Percentiles rank a stretch among this genome's conserved stretches.
Evolutionary conservation across 768 basidiomycete genomes (phyloP).

Genomic region (Tricholoma terreum): DNA sequence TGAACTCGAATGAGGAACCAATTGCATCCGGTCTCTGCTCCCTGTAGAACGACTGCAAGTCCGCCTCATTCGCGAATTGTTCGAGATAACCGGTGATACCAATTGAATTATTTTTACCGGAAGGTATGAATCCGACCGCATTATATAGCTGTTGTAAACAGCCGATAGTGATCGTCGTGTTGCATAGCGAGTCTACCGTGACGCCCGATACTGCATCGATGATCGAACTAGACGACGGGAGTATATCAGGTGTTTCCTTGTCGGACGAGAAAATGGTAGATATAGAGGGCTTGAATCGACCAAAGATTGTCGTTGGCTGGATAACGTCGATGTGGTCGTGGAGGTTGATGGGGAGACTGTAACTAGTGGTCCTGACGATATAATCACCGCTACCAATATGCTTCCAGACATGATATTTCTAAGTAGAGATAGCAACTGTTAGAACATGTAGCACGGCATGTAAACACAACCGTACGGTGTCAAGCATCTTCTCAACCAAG

Average conservation of each 20-base stretch:
- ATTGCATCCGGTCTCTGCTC: conserved; percentile 44
- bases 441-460: neutral
- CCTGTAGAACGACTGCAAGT: conserved; percentile 48
- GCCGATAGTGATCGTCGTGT: conserved; percentile 43
- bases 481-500: conserved; percentile 63
- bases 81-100: conserved; percentile 53
- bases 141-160: conserved; percentile 58
- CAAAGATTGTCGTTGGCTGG: conserved; percentile 71
- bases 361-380: conserved; percentile 61
- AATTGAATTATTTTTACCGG: conserved; percentile 42
- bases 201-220: conserved; percentile 26
- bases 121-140: conserved; percentile 42
- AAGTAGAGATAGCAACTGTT: neutral
- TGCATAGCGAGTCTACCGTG: conserved; percentile 48
- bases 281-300: conserved; percentile 18
- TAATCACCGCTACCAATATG: conserved; percentile 49
- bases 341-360: conserved; percentile 59
- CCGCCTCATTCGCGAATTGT: conserved; percentile 49
- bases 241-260: conserved; percentile 9
- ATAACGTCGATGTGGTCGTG: conserved; percentile 62
- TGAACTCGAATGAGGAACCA: conserved; percentile 47
- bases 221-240: conserved; percentile 6
- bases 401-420: conserved; percentile 65
- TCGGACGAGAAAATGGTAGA: conserved; percentile 20
- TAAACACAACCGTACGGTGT: conserved; percentile 36